Evolutionary conservation across 768 basidiomycete species (phyloP).

Genomic region (Agrocybe pediades): DNA sequence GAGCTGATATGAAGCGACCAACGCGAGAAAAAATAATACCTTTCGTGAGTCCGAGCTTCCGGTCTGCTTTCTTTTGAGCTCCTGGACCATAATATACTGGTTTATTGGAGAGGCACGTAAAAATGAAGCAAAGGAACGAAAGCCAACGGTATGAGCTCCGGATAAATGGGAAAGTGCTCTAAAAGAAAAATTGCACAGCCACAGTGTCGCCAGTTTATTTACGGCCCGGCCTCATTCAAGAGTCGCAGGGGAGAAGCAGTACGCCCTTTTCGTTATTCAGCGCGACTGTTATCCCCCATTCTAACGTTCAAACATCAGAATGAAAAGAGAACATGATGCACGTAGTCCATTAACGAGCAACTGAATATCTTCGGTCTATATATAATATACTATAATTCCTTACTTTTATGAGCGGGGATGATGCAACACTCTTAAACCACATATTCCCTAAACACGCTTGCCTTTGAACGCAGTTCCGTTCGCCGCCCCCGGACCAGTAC

Average conservation of each 20-base stretch:
- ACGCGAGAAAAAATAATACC: conserved; percentile 11
- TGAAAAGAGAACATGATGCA: not conserved
- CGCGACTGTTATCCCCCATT: too few relatives aligned
- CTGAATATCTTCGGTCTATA: not conserved
- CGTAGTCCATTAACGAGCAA: not conserved
- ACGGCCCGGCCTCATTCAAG: too few relatives aligned
- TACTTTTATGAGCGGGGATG: not conserved
- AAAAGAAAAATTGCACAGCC: conserved; percentile 36
- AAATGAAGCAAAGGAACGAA: not conserved
- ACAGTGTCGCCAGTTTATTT: too few relatives aligned
- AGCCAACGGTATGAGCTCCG: not conserved
- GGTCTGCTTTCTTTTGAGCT: conserved; percentile 30
- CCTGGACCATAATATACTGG: conserved; percentile 18
- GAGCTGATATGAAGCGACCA: not conserved
- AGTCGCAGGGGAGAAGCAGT: not conserved
- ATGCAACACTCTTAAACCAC: not conserved
- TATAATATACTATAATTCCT: not conserved
- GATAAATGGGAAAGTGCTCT: not conserved
- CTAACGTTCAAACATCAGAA: too few relatives aligned
- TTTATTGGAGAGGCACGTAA: not conserved
- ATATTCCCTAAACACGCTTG: not conserved
- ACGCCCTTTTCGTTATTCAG: too few relatives aligned
- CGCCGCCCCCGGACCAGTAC: not conserved
- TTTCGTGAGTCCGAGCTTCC: conserved; percentile 20
- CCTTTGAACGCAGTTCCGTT: not conserved